A percentile compares a stretch with the other conserved stretches of the same genome.
phyloP scores from a whole-genome alignment of 441 rosid genomes.

The Arabidopsis lyrata region DNA sequence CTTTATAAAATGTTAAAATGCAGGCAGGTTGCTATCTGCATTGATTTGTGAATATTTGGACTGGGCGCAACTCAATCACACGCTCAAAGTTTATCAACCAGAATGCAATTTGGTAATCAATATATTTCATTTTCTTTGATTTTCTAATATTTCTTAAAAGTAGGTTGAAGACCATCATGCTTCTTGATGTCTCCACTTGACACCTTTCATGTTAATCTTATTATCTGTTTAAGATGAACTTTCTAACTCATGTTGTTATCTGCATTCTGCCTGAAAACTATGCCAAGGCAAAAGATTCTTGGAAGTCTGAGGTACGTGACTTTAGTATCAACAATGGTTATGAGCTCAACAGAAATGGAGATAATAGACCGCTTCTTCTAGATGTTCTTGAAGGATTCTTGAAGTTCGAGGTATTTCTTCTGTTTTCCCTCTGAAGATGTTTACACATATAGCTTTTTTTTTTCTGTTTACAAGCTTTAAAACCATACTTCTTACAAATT shows the following conservation, averaged over 20 bases:
- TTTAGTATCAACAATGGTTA: constrained; percentile 85
- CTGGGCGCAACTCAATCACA: constrained; percentile 92
- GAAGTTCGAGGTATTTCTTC: constrained; percentile 52
- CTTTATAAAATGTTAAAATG: constrained; percentile 41
- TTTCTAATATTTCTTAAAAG: neutral
- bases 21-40: constrained; percentile 91
- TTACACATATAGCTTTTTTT: neutral
- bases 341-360: constrained; percentile 84
- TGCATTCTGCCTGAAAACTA: constrained; percentile 23
- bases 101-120: constrained; percentile 96
- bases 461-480: constrained; percentile 5
- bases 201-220: too few relatives aligned
- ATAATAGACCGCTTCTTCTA: constrained; percentile 79
- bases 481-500: neutral
- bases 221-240: neutral
- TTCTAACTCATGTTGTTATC: constrained; percentile 33
- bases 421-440: constrained; percentile 15
- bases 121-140: constrained; percentile 43
- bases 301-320: constrained; percentile 90
- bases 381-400: constrained; percentile 97
- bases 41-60: constrained; percentile 90
- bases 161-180: too few relatives aligned
- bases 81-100: constrained; percentile 86
- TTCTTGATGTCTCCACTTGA: too few relatives aligned
- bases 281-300: constrained; percentile 79